phyloP scores from a whole-genome alignment of 2,329 filamentous ascomycete species.

The Claviceps cyperi region DNA sequence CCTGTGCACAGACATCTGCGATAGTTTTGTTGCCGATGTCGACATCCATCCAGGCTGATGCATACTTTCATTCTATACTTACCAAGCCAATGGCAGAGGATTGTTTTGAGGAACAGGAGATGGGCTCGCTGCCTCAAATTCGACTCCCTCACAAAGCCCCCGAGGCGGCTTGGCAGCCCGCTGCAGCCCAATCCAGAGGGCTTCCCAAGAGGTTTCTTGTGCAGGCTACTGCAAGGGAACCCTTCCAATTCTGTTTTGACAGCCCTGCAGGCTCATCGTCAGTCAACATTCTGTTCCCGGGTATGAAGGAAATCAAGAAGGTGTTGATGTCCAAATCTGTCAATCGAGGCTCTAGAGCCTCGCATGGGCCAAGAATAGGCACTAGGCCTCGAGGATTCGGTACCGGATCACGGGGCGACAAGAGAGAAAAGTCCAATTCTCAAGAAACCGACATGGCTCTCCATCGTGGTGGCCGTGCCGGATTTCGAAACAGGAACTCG shows the following conservation, averaged over 20 bases:
- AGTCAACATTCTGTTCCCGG: conserved; percentile 27
- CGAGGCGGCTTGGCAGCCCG: conserved; percentile 48
- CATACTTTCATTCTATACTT: conserved; percentile 30
- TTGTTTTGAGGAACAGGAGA: conserved; percentile 69
- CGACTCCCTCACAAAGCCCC: conserved; percentile 50
- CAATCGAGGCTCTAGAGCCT: conserved; percentile 17
- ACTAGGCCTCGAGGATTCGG: conserved; percentile 18
- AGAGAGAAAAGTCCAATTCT: conserved; percentile 18
- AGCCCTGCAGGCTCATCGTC: conserved; percentile 20
- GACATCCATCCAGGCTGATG: conserved; percentile 12
- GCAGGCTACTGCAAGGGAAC: conserved; percentile 20
- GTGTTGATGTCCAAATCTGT: conserved; percentile 23
- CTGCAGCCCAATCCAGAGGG: conserved; percentile 37
- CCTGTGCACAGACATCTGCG: conserved; percentile 33
- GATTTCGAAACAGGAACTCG: conserved; percentile 24
- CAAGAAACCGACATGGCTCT: conserved; percentile 10
- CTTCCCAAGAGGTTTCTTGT: conserved; percentile 37
- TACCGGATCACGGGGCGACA: conserved; percentile 17
- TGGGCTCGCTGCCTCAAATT: conserved; percentile 60
- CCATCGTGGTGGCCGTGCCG: conserved; percentile 22
- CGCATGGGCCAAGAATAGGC: conserved; percentile 6
- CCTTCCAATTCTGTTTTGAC: conserved; percentile 20
- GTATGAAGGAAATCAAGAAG: conserved; percentile 23
- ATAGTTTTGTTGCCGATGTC: conserved; percentile 52
- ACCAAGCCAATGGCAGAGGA: conserved; percentile 63